Conservation (phyloP, 2,329 filamentous ascomycete genomes). For the Exophiala sp. region DNA sequence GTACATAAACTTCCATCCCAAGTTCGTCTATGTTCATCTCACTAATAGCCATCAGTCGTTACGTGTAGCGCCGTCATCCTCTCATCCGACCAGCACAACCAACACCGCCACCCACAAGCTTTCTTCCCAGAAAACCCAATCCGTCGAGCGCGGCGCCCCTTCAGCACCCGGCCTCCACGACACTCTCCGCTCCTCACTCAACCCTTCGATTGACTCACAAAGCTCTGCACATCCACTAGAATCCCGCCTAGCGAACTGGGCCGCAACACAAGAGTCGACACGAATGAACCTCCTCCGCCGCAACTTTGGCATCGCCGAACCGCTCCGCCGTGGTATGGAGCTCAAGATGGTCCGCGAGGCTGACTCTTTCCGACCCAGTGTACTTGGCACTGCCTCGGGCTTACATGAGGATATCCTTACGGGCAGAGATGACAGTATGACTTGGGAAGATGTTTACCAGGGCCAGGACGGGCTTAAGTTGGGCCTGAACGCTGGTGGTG, state of each 20-base stretch:
- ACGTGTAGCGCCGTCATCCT: slow-evolving; percentile 74
- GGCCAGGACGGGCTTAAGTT: slow-evolving; percentile 27
- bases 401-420: slow-evolving; percentile 87
- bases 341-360: slow-evolving; percentile 78
- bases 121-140: slow-evolving; percentile 46
- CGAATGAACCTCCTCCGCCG: slow-evolving; percentile 87
- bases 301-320: slow-evolving; percentile 88
- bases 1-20: too few species aligned
- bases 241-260: slow-evolving; percentile 83
- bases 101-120: slow-evolving; percentile 56
- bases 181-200: slow-evolving; percentile 72
- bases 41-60: slow-evolving; percentile 61
- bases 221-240: slow-evolving; percentile 82
- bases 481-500: slow-evolving; percentile 16
- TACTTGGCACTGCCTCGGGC: slow-evolving; percentile 52
- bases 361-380: slow-evolving; percentile 69
- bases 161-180: slow-evolving; percentile 93
- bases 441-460: slow-evolving; percentile 79
- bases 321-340: slow-evolving; percentile 90
- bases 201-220: slow-evolving; percentile 40
- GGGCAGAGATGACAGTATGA: slow-evolving; percentile 71
- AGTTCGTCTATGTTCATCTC: neutral
- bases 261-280: slow-evolving; percentile 77
- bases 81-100: slow-evolving; percentile 63
- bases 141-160: slow-evolving; percentile 64